Evolutionary conservation across 192 early-diverging fungal genomes (phyloP), one percentile per base, ranked within the genome.

Genomic region (Jimgerdemannia lactiflua): DNA sequence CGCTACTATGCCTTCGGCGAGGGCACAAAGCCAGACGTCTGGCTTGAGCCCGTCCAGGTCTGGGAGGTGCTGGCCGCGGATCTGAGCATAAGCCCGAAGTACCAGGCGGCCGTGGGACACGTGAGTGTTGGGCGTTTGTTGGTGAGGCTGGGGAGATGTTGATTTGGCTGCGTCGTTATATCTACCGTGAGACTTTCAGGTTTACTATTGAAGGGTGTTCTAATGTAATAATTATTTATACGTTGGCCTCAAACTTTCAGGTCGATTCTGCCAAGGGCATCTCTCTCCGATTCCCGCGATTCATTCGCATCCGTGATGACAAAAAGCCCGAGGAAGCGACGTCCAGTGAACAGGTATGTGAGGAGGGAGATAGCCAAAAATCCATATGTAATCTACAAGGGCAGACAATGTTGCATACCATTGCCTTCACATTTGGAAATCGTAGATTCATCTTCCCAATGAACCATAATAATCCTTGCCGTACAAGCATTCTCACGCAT

Each of bases 51-150:
- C 18, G 83, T 82, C 64, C 82, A 92, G 73, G 97, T 99, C 2
- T 98, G 96, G 96, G 98, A 99, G 84, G 92, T 99, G 43, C 93
- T 96, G 71, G 94, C 94, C 19, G 98, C 98, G 3, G 98, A 99
- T 87, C 77, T 99, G 41, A 97, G 95, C 18, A 94, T 99, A 54
- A 98, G 96, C 71, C 97, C 98, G 2, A 91, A 93, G 17, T 97
- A 99, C 78, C 91, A 92, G 78, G 97, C 98, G 0, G 97, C 90
- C 19, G 85, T 90, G 70, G 97, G 97, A 4, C 80, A 90, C 75
- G 94, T 92, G 87, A 77, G 82, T 79, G 70, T 71, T 66, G 29
- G 29, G 29, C 29, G 29, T 29, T 29, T 29, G 29, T 29, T 29
- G 29, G 29, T 0, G 29, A 29, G 29, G 29, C 29, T 29, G 29